phyloP scores from a whole-genome alignment of 2,329 filamentous ascomycete genomes.

The Chaetomium olivaceum region DNA sequence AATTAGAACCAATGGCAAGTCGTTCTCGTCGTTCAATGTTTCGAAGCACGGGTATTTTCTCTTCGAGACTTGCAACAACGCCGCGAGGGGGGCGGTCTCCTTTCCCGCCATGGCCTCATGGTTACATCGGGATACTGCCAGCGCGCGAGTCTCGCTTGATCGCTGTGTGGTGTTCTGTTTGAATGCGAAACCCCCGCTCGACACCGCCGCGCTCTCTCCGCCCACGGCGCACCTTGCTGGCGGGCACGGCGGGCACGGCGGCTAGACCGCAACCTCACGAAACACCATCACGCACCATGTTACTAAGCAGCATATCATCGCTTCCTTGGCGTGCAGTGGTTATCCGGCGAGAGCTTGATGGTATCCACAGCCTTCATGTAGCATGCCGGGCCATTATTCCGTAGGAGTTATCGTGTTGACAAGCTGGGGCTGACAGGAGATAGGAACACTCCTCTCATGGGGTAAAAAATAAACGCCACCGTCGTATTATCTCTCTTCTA shows the following conservation, averaged over 20 bases:
- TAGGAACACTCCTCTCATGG: too few relatives aligned
- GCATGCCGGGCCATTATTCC: not conserved
- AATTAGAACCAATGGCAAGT: constrained; percentile 1
- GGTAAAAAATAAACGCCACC: not conserved
- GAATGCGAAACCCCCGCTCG: not conserved
- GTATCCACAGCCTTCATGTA: not conserved
- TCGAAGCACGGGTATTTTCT: not conserved
- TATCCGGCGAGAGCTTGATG: not conserved
- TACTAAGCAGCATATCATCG: not conserved
- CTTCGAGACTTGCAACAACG: not conserved
- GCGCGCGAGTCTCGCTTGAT: constrained; percentile 5
- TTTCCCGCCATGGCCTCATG: not conserved
- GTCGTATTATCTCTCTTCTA: not conserved
- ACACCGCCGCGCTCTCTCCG: not conserved
- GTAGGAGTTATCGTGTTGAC: not conserved
- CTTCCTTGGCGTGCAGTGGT: not conserved
- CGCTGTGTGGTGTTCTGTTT: constrained; percentile 8
- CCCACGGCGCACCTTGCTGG: not conserved
- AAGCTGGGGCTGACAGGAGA: not conserved
- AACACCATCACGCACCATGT: not conserved
- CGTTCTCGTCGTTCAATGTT: not conserved
- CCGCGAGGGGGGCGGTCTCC: not conserved
- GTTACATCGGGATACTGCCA: not conserved
- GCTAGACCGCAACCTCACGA: not conserved
- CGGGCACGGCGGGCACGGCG: not conserved